Conservation (phyloP, 2,329 filamentous ascomycete species). For the Xylaria hypoxylon region DNA sequence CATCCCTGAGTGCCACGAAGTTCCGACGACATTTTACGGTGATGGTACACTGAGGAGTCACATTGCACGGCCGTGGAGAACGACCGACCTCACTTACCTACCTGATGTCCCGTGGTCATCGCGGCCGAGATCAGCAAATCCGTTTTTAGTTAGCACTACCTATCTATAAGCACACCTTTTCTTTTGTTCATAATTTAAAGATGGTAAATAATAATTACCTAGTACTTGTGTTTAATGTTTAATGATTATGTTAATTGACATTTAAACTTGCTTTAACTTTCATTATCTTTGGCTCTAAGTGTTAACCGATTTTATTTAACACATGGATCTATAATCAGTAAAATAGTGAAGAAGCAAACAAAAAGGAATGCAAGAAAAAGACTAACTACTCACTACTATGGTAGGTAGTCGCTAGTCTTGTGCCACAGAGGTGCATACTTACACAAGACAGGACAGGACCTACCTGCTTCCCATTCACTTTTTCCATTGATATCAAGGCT, state of each 20-base stretch:
- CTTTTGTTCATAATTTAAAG: no score
- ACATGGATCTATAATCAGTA: background rate
- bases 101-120: constrained; percentile 24
- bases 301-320: no score
- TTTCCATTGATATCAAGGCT: constrained; percentile 29
- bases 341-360: constrained; percentile 3
- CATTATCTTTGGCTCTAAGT: no score
- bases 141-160: background rate
- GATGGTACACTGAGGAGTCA: constrained; percentile 36
- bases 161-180: no score
- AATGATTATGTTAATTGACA: background rate
- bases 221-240: no score
- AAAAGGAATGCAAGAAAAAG: constrained; percentile 3
- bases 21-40: constrained; percentile 43
- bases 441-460: constrained; percentile 4
- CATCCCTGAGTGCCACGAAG: constrained; percentile 41
- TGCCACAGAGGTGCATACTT: constrained; percentile 18
- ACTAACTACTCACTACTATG: no score
- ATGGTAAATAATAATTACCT: no score
- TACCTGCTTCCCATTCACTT: background rate
- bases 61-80: constrained; percentile 37
- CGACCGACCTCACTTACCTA: constrained; percentile 24
- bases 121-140: constrained; percentile 15
- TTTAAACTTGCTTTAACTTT: no score
- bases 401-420: background rate